These are phyloP conservation scores for Lepiota venenata DNA, from an alignment of 768 basidiomycete genomes.

Conservation along the genomic window DNA sequence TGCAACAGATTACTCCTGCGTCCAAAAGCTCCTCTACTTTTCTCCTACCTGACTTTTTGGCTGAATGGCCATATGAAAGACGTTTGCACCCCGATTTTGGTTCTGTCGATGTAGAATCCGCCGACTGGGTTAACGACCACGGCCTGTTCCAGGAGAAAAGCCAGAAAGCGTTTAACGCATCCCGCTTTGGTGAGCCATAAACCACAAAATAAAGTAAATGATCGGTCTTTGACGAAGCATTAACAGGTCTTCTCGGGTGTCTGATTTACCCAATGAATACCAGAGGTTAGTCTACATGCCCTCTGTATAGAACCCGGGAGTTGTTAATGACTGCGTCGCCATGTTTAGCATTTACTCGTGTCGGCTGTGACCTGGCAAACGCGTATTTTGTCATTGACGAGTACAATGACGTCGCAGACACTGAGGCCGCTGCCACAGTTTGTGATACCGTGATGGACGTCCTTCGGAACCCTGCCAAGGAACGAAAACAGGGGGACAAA, in stretches of 20 bases:
- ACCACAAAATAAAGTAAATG: background rate
- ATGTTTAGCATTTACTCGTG: slow-evolving; percentile 18
- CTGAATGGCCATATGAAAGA: slow-evolving; percentile 10
- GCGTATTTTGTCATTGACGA: slow-evolving; percentile 20
- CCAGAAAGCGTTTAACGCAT: slow-evolving; percentile 20
- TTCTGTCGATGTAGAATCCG: slow-evolving; percentile 20
- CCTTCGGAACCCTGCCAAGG: slow-evolving; percentile 17
- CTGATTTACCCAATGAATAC: background rate
- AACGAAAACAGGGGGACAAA: slow-evolving; percentile 15
- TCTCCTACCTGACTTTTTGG: slow-evolving; percentile 7
- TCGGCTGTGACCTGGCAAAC: slow-evolving; percentile 20
- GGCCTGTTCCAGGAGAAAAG: slow-evolving; percentile 21
- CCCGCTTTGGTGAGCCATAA: slow-evolving; percentile 18
- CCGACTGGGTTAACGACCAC: slow-evolving; percentile 20
- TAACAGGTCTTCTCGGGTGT: slow-evolving; percentile 9
- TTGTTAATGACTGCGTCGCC: too few species aligned
- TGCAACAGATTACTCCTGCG: too few species aligned
- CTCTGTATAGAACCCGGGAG: too few species aligned
- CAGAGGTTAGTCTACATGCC: background rate
- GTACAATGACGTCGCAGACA: slow-evolving; percentile 15
- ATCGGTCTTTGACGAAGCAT: background rate
- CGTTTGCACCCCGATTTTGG: slow-evolving; percentile 10
- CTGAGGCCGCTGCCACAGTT: slow-evolving; percentile 8
- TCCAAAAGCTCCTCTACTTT: background rate
- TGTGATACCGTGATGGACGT: slow-evolving; percentile 16